Conservation (phyloP, 108 stramenopile species). For the Cylindrotheca fusiformis region DNA sequence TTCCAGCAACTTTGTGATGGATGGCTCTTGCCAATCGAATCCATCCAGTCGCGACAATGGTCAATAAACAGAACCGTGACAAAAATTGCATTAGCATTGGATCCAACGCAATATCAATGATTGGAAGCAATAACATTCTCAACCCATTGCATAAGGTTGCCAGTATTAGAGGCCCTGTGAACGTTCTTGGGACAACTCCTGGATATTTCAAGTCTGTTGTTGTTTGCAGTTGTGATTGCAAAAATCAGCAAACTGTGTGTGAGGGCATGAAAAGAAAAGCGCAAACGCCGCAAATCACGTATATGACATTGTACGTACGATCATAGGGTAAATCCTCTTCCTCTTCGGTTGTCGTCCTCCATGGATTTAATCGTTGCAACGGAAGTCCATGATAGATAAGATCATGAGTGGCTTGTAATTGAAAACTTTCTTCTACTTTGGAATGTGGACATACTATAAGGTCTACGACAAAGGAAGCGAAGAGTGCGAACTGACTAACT, state of each 20-base stretch:
- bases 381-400: conserved; percentile 69
- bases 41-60: conserved; percentile 50
- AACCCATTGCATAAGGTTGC: conserved; percentile 39
- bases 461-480: conserved; percentile 25
- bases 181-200: conserved; percentile 79
- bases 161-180: conserved; percentile 67
- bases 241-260: too few relatives aligned
- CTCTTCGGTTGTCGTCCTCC: background rate
- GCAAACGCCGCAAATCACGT: too few relatives aligned
- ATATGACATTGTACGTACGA: too few relatives aligned
- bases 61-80: conserved; percentile 53
- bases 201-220: background rate
- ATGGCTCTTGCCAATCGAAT: conserved; percentile 54
- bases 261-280: too few relatives aligned
- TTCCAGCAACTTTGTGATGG: conserved; percentile 4
- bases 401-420: conserved; percentile 96
- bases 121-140: conserved; percentile 32
- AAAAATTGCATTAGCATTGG: conserved; percentile 66
- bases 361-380: conserved; percentile 2
- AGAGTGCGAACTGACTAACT: conserved; percentile 1
- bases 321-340: background rate
- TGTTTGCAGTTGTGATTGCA: too few relatives aligned
- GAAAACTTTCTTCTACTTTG: conserved; percentile 99
- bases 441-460: conserved; percentile 82
- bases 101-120: conserved; percentile 42